phyloP scores from a whole-genome alignment of 495 filamentous ascomycete genomes.

The Melanomma pulvis-pyrius region DNA sequence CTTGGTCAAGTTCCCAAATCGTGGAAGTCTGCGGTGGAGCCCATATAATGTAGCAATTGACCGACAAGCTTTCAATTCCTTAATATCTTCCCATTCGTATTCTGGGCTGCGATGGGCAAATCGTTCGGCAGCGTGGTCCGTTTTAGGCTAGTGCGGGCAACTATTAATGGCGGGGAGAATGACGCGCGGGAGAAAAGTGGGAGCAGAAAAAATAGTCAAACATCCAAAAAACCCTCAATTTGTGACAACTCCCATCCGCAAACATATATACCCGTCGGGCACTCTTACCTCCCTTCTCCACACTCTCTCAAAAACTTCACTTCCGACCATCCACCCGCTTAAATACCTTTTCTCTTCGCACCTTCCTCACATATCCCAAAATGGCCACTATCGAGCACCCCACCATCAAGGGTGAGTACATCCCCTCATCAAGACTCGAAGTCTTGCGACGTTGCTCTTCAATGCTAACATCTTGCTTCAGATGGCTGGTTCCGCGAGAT shows the following conservation, averaged over 20 bases:
- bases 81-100: too few species aligned
- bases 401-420: conserved; percentile 63
- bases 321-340: background rate
- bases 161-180: conserved; percentile 10
- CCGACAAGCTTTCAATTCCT: too few species aligned
- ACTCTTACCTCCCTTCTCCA: background rate
- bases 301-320: background rate
- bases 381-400: conserved; percentile 59
- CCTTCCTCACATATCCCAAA: conserved; percentile 11
- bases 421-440: background rate
- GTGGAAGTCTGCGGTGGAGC: too few species aligned
- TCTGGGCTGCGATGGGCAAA: conserved; percentile 1
- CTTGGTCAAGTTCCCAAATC: too few species aligned
- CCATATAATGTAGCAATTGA: too few species aligned
- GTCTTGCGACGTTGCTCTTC: background rate
- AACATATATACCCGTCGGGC: background rate
- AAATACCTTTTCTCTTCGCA: background rate
- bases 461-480: conserved; percentile 42
- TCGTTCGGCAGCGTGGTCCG: background rate
- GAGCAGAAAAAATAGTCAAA: conserved; percentile 1
- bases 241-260: background rate
- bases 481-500: conserved; percentile 99
- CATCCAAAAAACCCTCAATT: conserved; percentile 9
- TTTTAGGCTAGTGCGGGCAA: conserved; percentile 5
- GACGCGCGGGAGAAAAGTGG: conserved; percentile 10